Conservation (phyloP, 208 protist genomes). For the Crithidia fasciculata region DNA sequence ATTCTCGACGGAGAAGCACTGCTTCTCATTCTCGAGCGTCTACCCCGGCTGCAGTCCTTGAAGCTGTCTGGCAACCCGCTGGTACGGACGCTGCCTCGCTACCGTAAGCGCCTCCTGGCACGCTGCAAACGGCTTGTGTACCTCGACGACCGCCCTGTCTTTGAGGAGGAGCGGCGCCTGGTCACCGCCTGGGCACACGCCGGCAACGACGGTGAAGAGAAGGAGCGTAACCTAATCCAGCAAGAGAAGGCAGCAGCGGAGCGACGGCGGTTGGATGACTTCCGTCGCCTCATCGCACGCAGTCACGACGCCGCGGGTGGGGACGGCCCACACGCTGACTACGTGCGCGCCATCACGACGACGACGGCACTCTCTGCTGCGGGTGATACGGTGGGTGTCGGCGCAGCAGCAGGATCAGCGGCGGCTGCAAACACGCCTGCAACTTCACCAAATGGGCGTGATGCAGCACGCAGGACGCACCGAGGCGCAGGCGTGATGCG, state of each 20-base stretch:
- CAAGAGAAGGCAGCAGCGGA: conserved; percentile 40
- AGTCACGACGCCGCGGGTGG: conserved; percentile 3
- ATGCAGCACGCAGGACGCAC: background rate
- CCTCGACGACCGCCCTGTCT: conserved; percentile 93
- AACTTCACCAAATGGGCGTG: background rate
- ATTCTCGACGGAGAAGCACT: conserved; percentile 83
- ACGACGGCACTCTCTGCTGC: conserved; percentile 20
- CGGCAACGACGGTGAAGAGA: conserved; percentile 74
- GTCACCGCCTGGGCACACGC: conserved; percentile 86
- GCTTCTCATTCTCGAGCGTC: conserved; percentile 78
- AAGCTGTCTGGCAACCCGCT: conserved; percentile 92
- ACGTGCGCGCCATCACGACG: conserved; percentile 36
- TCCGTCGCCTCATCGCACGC: conserved; percentile 61
- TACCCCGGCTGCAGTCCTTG: conserved; percentile 84
- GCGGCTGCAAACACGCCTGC: background rate
- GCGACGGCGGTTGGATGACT: conserved; percentile 79
- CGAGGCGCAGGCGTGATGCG: background rate
- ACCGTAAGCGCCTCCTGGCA: conserved; percentile 88
- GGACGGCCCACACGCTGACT: conserved; percentile 21
- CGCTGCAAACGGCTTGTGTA: conserved; percentile 75
- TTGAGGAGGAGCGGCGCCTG: conserved; percentile 84
- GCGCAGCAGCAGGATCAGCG: background rate
- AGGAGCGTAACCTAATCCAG: conserved; percentile 67
- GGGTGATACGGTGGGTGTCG: conserved; percentile 5
- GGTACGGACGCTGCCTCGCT: conserved; percentile 74